These are phyloP conservation scores for Falciphora oryzae DNA, from an alignment of 2,329 filamentous ascomycete genomes.

Conservation along the genomic window DNA sequence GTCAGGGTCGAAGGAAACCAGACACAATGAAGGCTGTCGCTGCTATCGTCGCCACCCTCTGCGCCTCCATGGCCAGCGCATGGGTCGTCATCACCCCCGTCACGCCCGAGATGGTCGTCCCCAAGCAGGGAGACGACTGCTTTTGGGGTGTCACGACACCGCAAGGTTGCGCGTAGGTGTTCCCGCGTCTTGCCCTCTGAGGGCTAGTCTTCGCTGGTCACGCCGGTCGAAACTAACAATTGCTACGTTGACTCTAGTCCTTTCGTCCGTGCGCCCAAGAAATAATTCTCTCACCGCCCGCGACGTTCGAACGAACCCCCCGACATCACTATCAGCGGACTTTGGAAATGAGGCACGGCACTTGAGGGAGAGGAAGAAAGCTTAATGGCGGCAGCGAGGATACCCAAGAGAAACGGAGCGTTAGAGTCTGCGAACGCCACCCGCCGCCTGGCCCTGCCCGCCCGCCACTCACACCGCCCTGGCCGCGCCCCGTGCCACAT, in stretches of 20 bases:
- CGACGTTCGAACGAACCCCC: background rate
- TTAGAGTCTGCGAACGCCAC: no score
- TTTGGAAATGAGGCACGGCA: background rate
- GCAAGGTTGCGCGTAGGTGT: conserved; percentile 49
- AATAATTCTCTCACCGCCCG: background rate
- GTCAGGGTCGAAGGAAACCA: background rate
- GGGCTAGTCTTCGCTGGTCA: background rate
- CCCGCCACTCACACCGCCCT: no score
- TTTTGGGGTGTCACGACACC: conserved; percentile 51
- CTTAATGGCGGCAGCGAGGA: background rate
- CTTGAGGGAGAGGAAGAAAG: background rate
- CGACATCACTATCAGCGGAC: background rate
- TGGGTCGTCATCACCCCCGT: conserved; percentile 53
- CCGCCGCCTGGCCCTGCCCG: no score
- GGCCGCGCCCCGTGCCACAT: no score
- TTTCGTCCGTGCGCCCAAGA: background rate
- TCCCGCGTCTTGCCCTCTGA: background rate
- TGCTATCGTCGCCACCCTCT: conserved; percentile 33
- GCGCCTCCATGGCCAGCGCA: conserved; percentile 41
- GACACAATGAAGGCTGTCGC: conserved; percentile 33
- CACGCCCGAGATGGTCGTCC: conserved; percentile 43
- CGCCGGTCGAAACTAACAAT: background rate
- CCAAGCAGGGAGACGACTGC: conserved; percentile 43
- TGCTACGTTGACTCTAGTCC: background rate
- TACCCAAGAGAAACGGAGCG: background rate